These are phyloP conservation scores for Sporothrix brunneoviolacea DNA, from an alignment of 2,329 filamentous ascomycete species.

Conservation along the genomic window DNA sequence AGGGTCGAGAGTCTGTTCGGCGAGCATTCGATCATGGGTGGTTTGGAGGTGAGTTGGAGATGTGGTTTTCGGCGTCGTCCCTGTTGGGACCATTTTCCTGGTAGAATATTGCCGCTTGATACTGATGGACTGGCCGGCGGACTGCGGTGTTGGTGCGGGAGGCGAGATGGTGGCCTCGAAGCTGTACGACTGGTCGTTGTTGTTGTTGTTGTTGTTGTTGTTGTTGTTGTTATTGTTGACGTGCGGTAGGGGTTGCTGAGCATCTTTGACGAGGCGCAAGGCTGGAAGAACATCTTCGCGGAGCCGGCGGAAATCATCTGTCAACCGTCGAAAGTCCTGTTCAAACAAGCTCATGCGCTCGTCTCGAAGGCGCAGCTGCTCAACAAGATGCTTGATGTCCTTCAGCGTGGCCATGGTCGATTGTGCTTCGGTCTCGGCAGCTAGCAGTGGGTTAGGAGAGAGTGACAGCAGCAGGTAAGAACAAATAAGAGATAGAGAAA, in stretches of 20 bases:
- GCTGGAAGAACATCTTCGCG: constrained; percentile 89
- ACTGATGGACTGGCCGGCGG: constrained; percentile 44
- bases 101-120: constrained; percentile 69
- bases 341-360: constrained; percentile 82
- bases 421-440: constrained; percentile 80
- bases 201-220: constrained; percentile 13
- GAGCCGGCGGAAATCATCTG: constrained; percentile 81
- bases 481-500: constrained; percentile 17
- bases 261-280: constrained; percentile 84
- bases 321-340: constrained; percentile 72
- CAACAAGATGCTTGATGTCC: constrained; percentile 85
- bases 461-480: not conserved
- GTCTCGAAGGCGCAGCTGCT: constrained; percentile 82
- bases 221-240: constrained; percentile 29
- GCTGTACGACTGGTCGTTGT: constrained; percentile 35
- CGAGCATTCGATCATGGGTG: constrained; percentile 58
- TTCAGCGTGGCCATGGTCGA: constrained; percentile 85
- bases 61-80: constrained; percentile 64
- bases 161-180: constrained; percentile 29
- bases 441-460: constrained; percentile 36
- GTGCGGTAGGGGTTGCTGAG: constrained; percentile 75
- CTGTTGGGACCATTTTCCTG: constrained; percentile 57
- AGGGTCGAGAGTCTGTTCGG: constrained; percentile 61
- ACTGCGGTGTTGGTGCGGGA: constrained; percentile 27
- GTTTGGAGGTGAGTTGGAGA: constrained; percentile 69